Conservation (phyloP, 2,329 filamentous ascomycete species). For the Apiospora saccharicola region DNA sequence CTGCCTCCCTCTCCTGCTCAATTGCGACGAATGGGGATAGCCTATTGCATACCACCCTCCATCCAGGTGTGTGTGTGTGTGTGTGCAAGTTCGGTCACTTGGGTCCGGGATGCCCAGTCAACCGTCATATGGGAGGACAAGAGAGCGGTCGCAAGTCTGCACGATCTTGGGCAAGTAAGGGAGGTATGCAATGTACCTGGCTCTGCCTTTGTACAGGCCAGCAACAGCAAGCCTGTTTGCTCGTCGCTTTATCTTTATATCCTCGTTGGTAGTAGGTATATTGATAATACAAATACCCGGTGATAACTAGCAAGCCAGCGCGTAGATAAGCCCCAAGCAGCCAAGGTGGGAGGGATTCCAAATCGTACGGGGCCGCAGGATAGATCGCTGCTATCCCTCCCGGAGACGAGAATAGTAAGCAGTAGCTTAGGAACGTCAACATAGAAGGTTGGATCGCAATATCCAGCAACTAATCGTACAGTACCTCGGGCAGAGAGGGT, state of each 20-base stretch:
- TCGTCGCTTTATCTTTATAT: background rate
- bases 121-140: background rate
- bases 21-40: background rate
- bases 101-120: background rate
- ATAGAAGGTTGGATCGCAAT: background rate
- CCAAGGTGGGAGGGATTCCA: background rate
- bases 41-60: conserved; percentile 6
- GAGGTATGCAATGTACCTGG: conserved; percentile 3
- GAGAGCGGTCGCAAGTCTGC: background rate
- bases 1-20: background rate
- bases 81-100: background rate
- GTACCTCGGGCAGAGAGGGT: background rate
- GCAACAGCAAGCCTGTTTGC: background rate
- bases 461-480: background rate
- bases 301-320: background rate
- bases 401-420: conserved; percentile 10
- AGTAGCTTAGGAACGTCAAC: background rate
- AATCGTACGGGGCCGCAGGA: conserved; percentile 1
- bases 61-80: background rate
- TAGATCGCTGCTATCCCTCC: background rate
- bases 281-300: conserved; percentile 1
- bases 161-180: conserved; percentile 14
- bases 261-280: background rate
- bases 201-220: background rate
- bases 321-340: conserved; percentile 13